phyloP scores from a whole-genome alignment of 73 alveolate genomes.

The Paramecium pentaurelia region DNA sequence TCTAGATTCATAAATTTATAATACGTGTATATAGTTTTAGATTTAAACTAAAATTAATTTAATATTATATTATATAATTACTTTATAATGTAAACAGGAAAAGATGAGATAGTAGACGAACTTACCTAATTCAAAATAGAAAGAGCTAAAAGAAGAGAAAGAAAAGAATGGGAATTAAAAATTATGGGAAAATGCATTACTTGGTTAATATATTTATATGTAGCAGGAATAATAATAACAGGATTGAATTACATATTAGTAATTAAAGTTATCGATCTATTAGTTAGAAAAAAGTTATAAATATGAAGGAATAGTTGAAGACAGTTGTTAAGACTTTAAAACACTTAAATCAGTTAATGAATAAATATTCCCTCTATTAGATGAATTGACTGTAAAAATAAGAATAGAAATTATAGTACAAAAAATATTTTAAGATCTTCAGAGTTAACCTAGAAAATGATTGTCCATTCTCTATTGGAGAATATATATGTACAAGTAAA shows the following conservation, averaged over 20 bases:
- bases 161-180: not conserved
- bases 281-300: not conserved
- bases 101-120: not conserved
- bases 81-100: not conserved
- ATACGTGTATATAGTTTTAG: not conserved
- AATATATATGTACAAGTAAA: constrained; percentile 34
- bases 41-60: not conserved
- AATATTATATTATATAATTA: not conserved
- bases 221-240: not conserved
- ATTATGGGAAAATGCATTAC: not conserved
- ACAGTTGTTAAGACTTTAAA: constrained; percentile 7
- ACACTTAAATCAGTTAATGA: not conserved
- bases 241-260: not conserved
- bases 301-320: constrained; percentile 8
- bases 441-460: constrained; percentile 32
- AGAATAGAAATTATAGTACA: not conserved
- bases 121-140: not conserved
- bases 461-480: constrained; percentile 46
- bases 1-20: not conserved
- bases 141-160: not conserved
- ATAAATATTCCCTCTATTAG: constrained; percentile 1
- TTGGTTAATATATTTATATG: not conserved
- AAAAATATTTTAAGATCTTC: constrained; percentile 29
- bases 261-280: not conserved
- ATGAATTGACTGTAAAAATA: constrained; percentile 2